Conservation (phyloP, 2,329 filamentous ascomycete genomes). For the Phaeoacremonium minimum region DNA sequence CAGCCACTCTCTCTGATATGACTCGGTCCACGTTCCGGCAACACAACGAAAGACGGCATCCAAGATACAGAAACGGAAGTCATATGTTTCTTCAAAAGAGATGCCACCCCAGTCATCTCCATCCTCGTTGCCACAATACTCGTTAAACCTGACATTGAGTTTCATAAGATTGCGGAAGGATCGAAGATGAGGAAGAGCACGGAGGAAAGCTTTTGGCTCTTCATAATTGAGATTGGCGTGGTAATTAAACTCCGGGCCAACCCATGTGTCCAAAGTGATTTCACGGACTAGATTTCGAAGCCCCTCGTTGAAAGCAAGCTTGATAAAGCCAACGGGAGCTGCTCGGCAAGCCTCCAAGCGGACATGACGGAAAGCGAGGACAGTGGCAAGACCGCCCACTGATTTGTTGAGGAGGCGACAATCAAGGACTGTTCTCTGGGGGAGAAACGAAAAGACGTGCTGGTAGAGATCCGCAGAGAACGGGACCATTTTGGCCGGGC, state of each 20-base stretch:
- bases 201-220: neutral
- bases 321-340: neutral
- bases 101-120: neutral
- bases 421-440: conserved; percentile 1
- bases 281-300: conserved; percentile 3
- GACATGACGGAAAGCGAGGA: conserved; percentile 1
- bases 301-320: neutral
- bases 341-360: neutral
- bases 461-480: no score
- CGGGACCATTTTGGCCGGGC: no score
- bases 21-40: neutral
- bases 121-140: no score
- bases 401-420: conserved; percentile 1
- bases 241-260: no score
- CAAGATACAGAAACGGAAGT: neutral
- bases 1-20: neutral
- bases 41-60: neutral
- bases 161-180: neutral
- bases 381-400: neutral
- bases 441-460: conserved; percentile 1
- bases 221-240: neutral
- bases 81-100: neutral
- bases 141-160: conserved; percentile 6
- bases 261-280: neutral
- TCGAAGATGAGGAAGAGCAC: conserved; percentile 2